Base-by-base conservation (phyloP, 2,329 filamentous ascomycete genomes). In the Sphaerostilbella broomeana region DNA sequence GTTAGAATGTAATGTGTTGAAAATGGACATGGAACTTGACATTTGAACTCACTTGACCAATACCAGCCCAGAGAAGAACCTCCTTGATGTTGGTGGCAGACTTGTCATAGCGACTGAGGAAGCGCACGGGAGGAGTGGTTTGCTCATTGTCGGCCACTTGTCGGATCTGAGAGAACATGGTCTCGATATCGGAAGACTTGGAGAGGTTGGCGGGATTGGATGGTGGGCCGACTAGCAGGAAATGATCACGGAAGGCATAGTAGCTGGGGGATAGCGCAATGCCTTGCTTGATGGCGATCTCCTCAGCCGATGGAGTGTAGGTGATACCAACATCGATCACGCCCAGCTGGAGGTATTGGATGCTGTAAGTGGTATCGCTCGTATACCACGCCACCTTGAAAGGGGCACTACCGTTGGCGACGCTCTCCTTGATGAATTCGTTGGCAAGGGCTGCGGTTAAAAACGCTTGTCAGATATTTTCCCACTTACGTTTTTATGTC, bases 51-150 rank as follows among this genome's bases (percentile, higher is more conserved):
- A 40, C 37, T 49, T 70, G 68, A 4, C 67, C 69, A 22, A 71
- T 68, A 0, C 53, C 51, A 4, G 65, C 58, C 66, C 67, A 72
- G 3, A 70, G 50, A 25, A 59, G 46, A 0, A 63, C 63, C 36
- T 71, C 69, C 42, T 69, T 69, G 35, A 71, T 68, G 43, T 69
- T 71, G 4, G 65, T 69, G 0, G 68, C 68, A 3, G 65, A 69
- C 48, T 70, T 71, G 44, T 71, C 68, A 35, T 60, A 72, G 1
- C 68, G 59, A 20, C 54, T 63, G 9, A 70, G 50, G 37, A 70
- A 71, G 11, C 64, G 59, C 2, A 67, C 59, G 0, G 60, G 57
- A 0, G 56, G 50, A 2, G 54, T 46, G 0, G 58, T 61, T 0
- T 44, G 46, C 4, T 51, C 53, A 2, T 51, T 57, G 24, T 64